These are phyloP conservation scores for Fonsecaea nubica DNA, from an alignment of 2,329 filamentous ascomycete species.

Conservation along the genomic window DNA sequence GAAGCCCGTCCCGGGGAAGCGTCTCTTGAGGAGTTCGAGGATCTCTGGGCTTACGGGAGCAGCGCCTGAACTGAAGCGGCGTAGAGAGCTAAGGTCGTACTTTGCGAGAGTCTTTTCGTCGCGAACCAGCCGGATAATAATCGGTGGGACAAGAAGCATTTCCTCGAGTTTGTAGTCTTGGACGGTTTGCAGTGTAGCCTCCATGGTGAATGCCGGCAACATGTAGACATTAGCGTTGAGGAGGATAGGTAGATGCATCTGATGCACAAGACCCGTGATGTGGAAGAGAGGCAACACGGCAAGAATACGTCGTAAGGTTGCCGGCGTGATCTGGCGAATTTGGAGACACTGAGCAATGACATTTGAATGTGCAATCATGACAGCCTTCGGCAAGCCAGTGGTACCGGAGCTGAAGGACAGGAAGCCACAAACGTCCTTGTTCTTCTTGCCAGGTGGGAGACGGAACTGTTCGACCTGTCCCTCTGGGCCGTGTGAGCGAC, in stretches of 20 bases:
- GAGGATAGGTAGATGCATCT: conserved; percentile 67
- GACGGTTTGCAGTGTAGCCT: conserved; percentile 61
- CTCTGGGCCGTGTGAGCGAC: conserved; percentile 46
- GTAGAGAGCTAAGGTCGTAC: conserved; percentile 64
- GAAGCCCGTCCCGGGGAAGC: conserved; percentile 65
- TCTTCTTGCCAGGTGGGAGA: conserved; percentile 60
- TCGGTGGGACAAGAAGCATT: conserved; percentile 65
- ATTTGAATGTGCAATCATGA: conserved; percentile 56
- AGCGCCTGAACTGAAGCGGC: conserved; percentile 65
- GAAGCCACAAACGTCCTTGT: conserved; percentile 62
- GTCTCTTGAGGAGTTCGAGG: conserved; percentile 60
- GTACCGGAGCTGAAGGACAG: conserved; percentile 47
- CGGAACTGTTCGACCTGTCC: conserved; percentile 58
- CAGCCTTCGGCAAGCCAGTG: conserved; percentile 44
- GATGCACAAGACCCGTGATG: conserved; percentile 65
- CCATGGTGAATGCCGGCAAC: conserved; percentile 69
- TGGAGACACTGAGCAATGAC: conserved; percentile 68
- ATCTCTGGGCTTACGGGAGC: conserved; percentile 66
- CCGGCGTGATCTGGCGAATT: conserved; percentile 59
- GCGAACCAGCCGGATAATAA: conserved; percentile 66
- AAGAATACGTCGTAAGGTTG: conserved; percentile 58
- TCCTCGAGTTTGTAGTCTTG: conserved; percentile 61
- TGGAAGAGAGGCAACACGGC: conserved; percentile 68
- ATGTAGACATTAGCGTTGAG: conserved; percentile 72
- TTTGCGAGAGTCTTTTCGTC: conserved; percentile 58